Evolutionary conservation across 805 yeast genomes (phyloP).

Genomic region (Brettanomyces custersianus): DNA sequence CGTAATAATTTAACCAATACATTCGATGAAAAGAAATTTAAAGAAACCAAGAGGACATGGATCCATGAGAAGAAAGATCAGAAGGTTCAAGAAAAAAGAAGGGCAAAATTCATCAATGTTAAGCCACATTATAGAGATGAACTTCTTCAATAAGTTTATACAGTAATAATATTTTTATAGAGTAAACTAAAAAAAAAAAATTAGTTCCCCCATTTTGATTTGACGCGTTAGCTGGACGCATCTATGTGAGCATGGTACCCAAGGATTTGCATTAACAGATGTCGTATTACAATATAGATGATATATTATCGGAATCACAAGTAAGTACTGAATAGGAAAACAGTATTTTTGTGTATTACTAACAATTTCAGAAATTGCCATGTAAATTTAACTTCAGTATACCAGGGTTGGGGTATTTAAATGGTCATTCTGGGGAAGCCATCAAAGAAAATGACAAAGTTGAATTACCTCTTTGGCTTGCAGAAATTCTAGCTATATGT

Average conservation of each 20-base stretch:
- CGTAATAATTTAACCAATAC: constrained; percentile 37
- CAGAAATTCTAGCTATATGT: constrained; percentile 60
- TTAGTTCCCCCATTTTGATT: too few species aligned
- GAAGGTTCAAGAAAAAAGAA: constrained; percentile 44
- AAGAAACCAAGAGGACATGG: constrained; percentile 51
- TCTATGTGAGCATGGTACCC: too few species aligned
- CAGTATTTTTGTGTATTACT: constrained; percentile 3
- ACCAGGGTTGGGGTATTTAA: constrained; percentile 83
- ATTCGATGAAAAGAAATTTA: constrained; percentile 31
- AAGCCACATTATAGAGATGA: constrained; percentile 83
- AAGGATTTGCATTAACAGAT: background rate
- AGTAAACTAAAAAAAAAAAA: too few species aligned
- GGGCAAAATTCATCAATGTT: constrained; percentile 64
- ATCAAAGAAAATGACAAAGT: constrained; percentile 52
- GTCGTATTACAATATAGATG: constrained; percentile 66
- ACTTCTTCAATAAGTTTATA: constrained; percentile 41
- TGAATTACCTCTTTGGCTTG: constrained; percentile 85
- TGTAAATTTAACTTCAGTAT: constrained; percentile 68
- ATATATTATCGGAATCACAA: constrained; percentile 59
- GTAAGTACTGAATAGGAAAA: constrained; percentile 18
- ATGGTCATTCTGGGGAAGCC: constrained; percentile 63
- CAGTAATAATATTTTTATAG: too few species aligned
- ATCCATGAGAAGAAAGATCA: constrained; percentile 40
- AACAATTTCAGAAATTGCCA: constrained; percentile 46
- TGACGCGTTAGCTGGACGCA: too few species aligned